phyloP scores from a whole-genome alignment of 192 early-diverging fungal species.

The Gamsiella multidivaricata region DNA sequence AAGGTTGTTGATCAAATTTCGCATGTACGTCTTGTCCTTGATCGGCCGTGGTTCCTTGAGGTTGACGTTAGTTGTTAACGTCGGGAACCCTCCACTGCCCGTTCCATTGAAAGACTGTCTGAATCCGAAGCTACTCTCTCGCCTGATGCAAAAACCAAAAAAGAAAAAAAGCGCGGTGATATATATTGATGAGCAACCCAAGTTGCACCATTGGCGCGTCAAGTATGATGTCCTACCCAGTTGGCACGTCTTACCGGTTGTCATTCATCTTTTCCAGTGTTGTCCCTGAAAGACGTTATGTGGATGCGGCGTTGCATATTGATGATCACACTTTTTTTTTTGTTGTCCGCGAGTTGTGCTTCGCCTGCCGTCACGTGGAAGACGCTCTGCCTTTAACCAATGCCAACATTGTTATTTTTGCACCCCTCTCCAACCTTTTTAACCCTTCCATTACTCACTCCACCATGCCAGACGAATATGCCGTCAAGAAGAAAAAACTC shows the following conservation, averaged over 20 bases:
- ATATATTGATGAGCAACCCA: too few species aligned
- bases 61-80: neutral
- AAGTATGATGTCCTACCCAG: neutral
- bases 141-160: neutral
- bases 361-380: neutral
- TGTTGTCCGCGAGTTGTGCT: neutral
- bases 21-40: slow-evolving; percentile 59
- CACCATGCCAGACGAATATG: slow-evolving; percentile 54
- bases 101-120: slow-evolving; percentile 30
- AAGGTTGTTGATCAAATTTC: slow-evolving; percentile 60
- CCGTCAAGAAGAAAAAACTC: slow-evolving; percentile 61
- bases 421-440: too few species aligned
- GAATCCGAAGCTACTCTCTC: slow-evolving; percentile 19
- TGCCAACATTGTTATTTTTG: too few species aligned
- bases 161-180: neutral
- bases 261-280: too few species aligned
- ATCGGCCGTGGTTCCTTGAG: slow-evolving; percentile 50
- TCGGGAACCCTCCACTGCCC: neutral
- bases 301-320: neutral
- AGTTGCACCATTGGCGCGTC: too few species aligned
- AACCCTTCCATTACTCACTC: too few species aligned
- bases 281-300: too few species aligned
- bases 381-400: too few species aligned
- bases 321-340: neutral
- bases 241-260: neutral